Percentiles rank a stretch among this genome's conserved stretches.
These are phyloP conservation scores for Apophysomyces elegans DNA, from an alignment of 371 early-diverging fungal species.

Conservation along the genomic window DNA sequence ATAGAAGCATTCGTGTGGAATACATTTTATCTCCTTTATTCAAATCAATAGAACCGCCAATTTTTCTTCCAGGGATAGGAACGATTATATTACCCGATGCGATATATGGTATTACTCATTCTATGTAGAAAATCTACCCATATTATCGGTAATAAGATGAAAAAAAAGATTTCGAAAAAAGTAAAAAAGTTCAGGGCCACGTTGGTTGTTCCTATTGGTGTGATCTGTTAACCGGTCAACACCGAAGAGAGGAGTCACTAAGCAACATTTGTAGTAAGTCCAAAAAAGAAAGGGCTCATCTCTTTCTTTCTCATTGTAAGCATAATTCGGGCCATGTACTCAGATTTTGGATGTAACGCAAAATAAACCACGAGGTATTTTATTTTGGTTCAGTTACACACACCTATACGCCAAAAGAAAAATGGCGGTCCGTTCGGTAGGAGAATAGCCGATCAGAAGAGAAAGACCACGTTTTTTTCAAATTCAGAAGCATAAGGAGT, in stretches of 20 bases:
- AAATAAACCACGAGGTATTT: constrained; percentile 6
- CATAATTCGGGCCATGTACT: not conserved
- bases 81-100: not conserved
- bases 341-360: not conserved
- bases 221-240: not conserved
- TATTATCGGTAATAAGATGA: not conserved
- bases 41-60: too few relatives aligned
- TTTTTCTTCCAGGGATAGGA: too few relatives aligned
- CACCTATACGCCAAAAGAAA: not conserved
- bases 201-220: constrained; percentile 4
- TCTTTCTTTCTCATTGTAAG: not conserved
- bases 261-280: not conserved
- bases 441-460: not conserved
- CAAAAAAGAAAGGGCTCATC: not conserved
- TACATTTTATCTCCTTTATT: too few relatives aligned
- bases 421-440: constrained; percentile 6
- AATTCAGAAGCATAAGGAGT: not conserved
- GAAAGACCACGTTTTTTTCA: not conserved
- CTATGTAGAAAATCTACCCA: not conserved
- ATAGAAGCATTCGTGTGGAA: too few relatives aligned
- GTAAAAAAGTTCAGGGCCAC: not conserved
- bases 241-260: not conserved
- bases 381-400: not conserved
- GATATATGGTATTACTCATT: not conserved
- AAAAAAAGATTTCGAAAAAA: not conserved